A percentile compares a stretch with the other conserved stretches of the same genome.
phyloP scores from a whole-genome alignment of 306 rosid genomes.

The Lathyrus oleraceus region DNA sequence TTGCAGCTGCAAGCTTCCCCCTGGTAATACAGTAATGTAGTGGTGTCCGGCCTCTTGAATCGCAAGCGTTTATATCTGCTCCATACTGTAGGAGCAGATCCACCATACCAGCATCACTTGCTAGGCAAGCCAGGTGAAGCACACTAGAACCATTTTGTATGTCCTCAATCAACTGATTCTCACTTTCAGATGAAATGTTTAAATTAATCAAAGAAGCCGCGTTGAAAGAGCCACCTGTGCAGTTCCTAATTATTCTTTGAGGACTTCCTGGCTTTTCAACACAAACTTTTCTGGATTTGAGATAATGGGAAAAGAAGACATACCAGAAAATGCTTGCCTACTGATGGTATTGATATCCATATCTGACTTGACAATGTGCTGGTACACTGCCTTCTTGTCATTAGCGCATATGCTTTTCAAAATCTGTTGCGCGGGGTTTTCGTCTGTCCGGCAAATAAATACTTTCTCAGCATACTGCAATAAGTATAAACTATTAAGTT shows the following conservation, averaged over 20 bases:
- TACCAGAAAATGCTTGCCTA: slow-evolving; percentile 52
- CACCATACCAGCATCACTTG: slow-evolving; percentile 70
- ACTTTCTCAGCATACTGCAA: slow-evolving; percentile 73
- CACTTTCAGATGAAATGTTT: slow-evolving; percentile 38
- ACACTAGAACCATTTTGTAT: slow-evolving; percentile 49
- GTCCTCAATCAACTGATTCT: slow-evolving; percentile 42
- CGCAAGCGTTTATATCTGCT: slow-evolving; percentile 63
- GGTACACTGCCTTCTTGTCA: slow-evolving; percentile 73
- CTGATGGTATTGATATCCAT: slow-evolving; percentile 47
- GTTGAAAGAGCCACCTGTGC: slow-evolving; percentile 46
- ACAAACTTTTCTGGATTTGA: slow-evolving; percentile 23
- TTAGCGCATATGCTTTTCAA: slow-evolving; percentile 62
- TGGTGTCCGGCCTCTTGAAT: slow-evolving; percentile 61
- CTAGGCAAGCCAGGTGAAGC: slow-evolving; percentile 79
- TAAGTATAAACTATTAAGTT: slow-evolving; percentile 34
- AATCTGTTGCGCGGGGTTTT: slow-evolving; percentile 44
- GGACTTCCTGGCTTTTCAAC: slow-evolving; percentile 26
- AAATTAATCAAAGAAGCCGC: slow-evolving; percentile 45
- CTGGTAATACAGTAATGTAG: slow-evolving; percentile 59
- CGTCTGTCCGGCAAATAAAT: slow-evolving; percentile 47
- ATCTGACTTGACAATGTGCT: slow-evolving; percentile 52
- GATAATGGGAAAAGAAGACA: slow-evolving; percentile 29
- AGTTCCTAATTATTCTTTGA: slow-evolving; percentile 15
- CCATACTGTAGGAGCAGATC: slow-evolving; percentile 79
- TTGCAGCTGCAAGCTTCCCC: slow-evolving; percentile 51